Evolutionary conservation across 768 basidiomycete genomes (phyloP).

Genomic region (Lactarius vividus): DNA sequence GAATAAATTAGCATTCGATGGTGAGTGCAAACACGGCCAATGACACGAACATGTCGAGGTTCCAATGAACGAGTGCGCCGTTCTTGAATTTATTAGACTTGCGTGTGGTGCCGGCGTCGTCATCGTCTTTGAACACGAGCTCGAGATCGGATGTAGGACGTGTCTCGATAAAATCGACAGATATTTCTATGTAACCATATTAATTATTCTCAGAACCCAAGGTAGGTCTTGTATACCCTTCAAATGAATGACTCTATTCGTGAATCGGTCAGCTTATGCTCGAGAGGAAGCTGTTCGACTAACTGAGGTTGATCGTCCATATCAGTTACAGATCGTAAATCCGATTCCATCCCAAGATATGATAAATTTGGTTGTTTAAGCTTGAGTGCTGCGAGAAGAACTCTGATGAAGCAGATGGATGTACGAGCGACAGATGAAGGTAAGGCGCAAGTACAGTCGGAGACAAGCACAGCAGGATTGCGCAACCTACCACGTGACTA

Average conservation of each 20-base stretch:
- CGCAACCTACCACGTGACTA: too few species aligned
- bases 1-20: neutral
- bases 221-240: neutral
- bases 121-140: neutral
- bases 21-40: neutral
- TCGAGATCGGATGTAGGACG: neutral
- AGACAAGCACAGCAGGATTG: too few species aligned
- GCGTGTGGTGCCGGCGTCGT: neutral
- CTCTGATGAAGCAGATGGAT: too few species aligned
- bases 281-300: neutral
- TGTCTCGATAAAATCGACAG: neutral
- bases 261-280: neutral
- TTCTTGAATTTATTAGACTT: neutral
- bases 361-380: too few species aligned
- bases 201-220: accelerated
- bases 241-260: neutral
- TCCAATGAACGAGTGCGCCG: neutral
- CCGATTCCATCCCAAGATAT: neutral
- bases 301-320: neutral
- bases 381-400: too few species aligned
- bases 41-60: neutral
- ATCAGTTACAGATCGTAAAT: neutral
- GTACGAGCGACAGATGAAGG: too few species aligned
- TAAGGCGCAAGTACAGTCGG: too few species aligned
- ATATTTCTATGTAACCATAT: neutral